phyloP scores from a whole-genome alignment of 805 yeast genomes.

The Candida patagonica region DNA sequence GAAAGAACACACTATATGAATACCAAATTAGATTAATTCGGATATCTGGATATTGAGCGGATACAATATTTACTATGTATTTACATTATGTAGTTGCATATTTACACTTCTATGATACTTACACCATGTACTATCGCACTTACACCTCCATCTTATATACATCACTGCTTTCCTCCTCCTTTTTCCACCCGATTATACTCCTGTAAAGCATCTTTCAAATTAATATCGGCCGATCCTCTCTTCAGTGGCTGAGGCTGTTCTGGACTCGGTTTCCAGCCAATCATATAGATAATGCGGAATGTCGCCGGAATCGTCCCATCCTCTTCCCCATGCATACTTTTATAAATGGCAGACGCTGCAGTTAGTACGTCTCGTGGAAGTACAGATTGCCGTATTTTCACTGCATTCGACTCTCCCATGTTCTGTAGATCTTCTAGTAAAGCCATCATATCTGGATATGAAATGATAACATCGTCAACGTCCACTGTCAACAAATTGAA shows the following conservation, averaged over 20 bases:
- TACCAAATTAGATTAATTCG: no score
- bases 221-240: conserved; percentile 64
- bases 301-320: conserved; percentile 68
- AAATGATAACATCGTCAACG: conserved; percentile 72
- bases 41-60: no score
- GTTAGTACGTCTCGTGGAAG: conserved; percentile 55
- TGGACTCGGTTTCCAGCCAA: conserved; percentile 78
- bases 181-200: conserved; percentile 4
- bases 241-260: conserved; percentile 62
- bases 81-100: no score
- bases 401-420: conserved; percentile 82
- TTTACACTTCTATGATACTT: no score
- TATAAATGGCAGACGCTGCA: conserved; percentile 73
- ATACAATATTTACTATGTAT: no score
- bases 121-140: no score
- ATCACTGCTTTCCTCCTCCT: no score
- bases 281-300: conserved; percentile 68
- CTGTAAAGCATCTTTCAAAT: conserved; percentile 50
- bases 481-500: conserved; percentile 76
- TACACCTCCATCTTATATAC: no score
- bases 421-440: conserved; percentile 61
- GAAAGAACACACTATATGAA: no score
- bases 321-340: conserved; percentile 56
- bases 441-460: conserved; percentile 62
- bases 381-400: conserved; percentile 29